Evolutionary conservation across 805 yeast genomes (phyloP).

Genomic region (Saturnispora quitensis): DNA sequence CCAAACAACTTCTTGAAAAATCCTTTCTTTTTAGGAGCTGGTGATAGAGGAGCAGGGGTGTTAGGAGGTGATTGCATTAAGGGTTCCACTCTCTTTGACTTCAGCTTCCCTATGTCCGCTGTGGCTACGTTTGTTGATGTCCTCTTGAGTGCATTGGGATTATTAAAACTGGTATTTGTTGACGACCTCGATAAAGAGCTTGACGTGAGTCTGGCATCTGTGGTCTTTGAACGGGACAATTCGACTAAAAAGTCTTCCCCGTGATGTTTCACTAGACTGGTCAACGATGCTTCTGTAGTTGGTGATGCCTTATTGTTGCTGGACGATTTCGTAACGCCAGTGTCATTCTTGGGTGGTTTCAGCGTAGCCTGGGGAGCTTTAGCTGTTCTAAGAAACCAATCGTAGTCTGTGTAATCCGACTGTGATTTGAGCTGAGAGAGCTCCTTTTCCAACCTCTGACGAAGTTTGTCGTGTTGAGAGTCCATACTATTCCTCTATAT

Average conservation of each 20-base stretch:
- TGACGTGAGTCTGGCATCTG: conserved; percentile 17
- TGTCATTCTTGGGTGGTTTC: not conserved
- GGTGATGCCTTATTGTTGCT: conserved; percentile 3
- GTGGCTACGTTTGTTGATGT: conserved; percentile 24
- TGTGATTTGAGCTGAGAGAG: conserved; percentile 13
- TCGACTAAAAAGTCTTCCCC: conserved; percentile 11
- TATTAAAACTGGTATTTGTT: conserved; percentile 3
- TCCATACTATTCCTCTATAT: conserved; percentile 2
- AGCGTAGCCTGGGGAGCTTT: conserved; percentile 5
- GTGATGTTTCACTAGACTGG: conserved; percentile 6
- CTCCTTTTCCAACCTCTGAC: conserved; percentile 24
- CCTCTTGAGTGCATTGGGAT: conserved; percentile 15
- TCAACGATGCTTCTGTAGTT: conserved; percentile 2
- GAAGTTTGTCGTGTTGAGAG: conserved; percentile 23
- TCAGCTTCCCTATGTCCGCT: conserved; percentile 9
- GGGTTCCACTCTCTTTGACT: not conserved
- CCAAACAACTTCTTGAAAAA: conserved; percentile 25
- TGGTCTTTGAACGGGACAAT: conserved; percentile 20
- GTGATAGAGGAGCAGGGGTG: conserved; percentile 7
- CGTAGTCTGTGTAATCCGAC: conserved; percentile 22
- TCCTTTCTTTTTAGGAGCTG: conserved; percentile 14
- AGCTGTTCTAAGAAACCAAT: conserved; percentile 24
- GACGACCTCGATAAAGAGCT: conserved; percentile 7
- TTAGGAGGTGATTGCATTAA: not conserved
- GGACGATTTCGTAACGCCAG: not conserved